Evolutionary conservation across 345 rosid genomes (phyloP).

Genomic region (Anacardium occidentale): DNA sequence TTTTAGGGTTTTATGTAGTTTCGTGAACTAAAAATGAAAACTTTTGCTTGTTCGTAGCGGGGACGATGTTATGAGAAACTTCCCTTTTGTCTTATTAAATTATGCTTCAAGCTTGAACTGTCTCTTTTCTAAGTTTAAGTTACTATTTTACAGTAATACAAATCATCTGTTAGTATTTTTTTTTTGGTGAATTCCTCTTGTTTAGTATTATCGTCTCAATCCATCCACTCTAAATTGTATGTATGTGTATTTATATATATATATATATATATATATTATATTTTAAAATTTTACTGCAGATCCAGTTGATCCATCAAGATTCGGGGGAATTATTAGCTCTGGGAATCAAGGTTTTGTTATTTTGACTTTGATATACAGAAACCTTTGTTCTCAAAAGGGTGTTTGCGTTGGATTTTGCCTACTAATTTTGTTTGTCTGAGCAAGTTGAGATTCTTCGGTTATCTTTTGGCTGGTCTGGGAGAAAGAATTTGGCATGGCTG

Average conservation of each 20-base stretch:
- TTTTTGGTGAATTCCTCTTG: background rate
- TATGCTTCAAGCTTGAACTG: constrained; percentile 5
- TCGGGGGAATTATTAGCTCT: constrained; percentile 15
- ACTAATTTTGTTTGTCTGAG: background rate
- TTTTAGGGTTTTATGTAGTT: constrained; percentile 5
- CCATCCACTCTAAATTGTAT: no score
- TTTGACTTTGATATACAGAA: constrained; percentile 11
- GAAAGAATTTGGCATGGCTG: constrained; percentile 50
- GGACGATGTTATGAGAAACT: background rate
- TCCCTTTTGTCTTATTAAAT: constrained; percentile 7
- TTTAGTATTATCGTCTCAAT: background rate
- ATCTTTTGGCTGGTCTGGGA: constrained; percentile 22
- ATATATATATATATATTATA: no score
- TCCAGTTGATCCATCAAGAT: constrained; percentile 15
- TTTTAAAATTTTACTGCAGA: constrained; percentile 22
- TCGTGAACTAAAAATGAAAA: background rate
- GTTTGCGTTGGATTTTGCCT: constrained; percentile 24
- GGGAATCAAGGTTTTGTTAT: constrained; percentile 4
- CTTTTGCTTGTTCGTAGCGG: background rate
- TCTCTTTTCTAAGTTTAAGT: background rate
- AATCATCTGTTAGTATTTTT: background rate
- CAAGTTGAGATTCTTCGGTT: constrained; percentile 9
- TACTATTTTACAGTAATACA: background rate
- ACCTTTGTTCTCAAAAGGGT: constrained; percentile 20
- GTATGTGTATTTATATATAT: no score